Evolutionary conservation across 768 basidiomycete species (phyloP).

Genomic region (Coprinopsis marcescibilis): DNA sequence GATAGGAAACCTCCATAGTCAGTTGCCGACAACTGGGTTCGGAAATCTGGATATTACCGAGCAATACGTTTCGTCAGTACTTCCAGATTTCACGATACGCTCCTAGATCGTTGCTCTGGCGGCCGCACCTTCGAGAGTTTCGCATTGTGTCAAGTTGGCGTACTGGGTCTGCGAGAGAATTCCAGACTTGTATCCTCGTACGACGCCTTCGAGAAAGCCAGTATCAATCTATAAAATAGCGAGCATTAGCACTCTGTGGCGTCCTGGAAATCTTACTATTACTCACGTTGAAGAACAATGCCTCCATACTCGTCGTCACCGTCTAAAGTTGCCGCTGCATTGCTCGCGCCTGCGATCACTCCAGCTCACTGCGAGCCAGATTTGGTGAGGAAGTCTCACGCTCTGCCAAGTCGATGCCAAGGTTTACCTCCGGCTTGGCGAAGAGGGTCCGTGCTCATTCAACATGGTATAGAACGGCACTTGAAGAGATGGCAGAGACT

Average conservation of each 20-base stretch:
- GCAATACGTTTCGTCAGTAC: constrained; percentile 3
- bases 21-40: constrained; percentile 91
- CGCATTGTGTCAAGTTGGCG: constrained; percentile 92
- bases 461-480: too few relatives aligned
- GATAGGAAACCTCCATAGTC: constrained; percentile 99
- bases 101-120: too few relatives aligned
- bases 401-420: too few relatives aligned
- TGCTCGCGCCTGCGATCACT: constrained; percentile 5
- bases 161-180: constrained; percentile 88
- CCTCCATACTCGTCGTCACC: constrained; percentile 56
- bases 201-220: constrained; percentile 78
- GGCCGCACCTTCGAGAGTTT: constrained; percentile 81
- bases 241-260: too few relatives aligned
- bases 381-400: not conserved
- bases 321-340: not conserved
- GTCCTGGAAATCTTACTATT: too few relatives aligned
- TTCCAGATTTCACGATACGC: too few relatives aligned
- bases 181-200: constrained; percentile 91
- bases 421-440: too few relatives aligned
- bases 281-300: constrained; percentile 78
- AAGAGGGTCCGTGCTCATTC: too few relatives aligned
- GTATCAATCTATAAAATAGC: constrained; percentile 48
- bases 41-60: constrained; percentile 52
- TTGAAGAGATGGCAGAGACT: too few relatives aligned
- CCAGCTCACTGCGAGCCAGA: not conserved